Base-by-base conservation (phyloP, 129 eudicot species). In the Pulicaria dysenterica region DNA sequence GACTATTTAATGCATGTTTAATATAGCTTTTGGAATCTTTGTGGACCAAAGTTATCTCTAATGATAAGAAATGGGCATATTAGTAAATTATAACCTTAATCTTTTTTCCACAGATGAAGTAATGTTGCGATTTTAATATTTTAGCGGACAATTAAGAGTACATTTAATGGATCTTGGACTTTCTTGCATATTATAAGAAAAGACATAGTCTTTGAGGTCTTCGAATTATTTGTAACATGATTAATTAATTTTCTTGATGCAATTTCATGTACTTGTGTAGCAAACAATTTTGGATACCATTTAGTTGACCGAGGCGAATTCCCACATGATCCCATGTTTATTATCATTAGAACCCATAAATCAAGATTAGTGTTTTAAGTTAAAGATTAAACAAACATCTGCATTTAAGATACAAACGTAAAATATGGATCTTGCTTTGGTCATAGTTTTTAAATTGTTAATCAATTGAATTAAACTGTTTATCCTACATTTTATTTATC, bases 281-380 rank as follows among this genome's bases (percentile, higher is more conserved):
- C 71, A 64, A 65, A 74, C 65, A 73, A 64, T 56, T 42, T 53
- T 41, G 41, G 55, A 62, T 54, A 55, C 15, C 31, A 62, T 70
- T 62, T 77, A 55, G 76, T 77, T 62, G 72, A 50, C 82, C 77
- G 9, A 51, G 59, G 58, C 9, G 77, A 77, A 70, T 60, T 70
- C 58, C 67, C 82, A 78, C 82, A 78, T 70, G 82, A 78, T 78
- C 73, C 73, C 77, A 71, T 78, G 71, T 53, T 78, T 78, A 62
- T 70, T 47, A 78, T 75, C 67, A 75, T 70, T 40, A 71, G 16
- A 54, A 71, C 77, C 73, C 77, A 62, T 70, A 36, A 63, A 62
- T 55, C 67, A 62, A 63, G 67, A 55, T 78, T 78, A 78, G 17
- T 56, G 70, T 70, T 76, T 62, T 34, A 70, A 31, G 74, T 53